Base-by-base conservation (phyloP, 768 basidiomycete species). In the Termitomyces sp. region DNA sequence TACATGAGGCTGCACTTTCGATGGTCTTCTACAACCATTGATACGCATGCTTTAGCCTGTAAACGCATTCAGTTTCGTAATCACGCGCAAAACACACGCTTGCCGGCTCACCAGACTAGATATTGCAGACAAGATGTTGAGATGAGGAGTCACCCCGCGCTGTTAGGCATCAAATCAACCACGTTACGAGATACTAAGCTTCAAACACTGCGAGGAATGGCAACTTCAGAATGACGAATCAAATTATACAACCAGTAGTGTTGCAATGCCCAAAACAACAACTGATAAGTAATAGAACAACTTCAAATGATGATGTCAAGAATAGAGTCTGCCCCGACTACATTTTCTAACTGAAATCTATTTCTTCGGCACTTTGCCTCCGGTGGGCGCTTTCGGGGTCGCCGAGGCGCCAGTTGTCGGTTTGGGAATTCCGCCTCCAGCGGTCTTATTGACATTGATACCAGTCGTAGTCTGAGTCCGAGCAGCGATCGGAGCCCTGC, bases 331-430 rank as follows among this genome's bases (percentile, higher is more conserved):
- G 35, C 13, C 35, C 18, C 49, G 11, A 35, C 12, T 4, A 20
- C 36, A 38, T 22, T 36, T 53, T 36, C 24, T 22, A 6, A 18
- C 15, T 11, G 46, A 5, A 49, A n/a, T 36, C 53, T 45, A 64
- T 44, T 65, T 65, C 61, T 57, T 62, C 22, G 51, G 4, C 39
- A 8, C 55, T 35, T 65, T 65, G 24, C 55, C 51, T 36, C 64
- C 58, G 1, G 55, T 38, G 40, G 65, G 44, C 7, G 56, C 44
- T 45, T 66, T 66, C 51, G 56, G 40, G 24, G 24, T 45, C 12
- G 63, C 49, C 11, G 44, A 18, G n/a, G 52, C 55, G 24, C 57
- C 52, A 18, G 63, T 50, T 15, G 63, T 20, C 12, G 46, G n/a
- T 44, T 67, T 67, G 11, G 57, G 22, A 24, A 44, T 20, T 11